Evolutionary conservation across 2,329 filamentous ascomycete genomes (phyloP).

Genomic region (Magnaporthiopsis incrustans): DNA sequence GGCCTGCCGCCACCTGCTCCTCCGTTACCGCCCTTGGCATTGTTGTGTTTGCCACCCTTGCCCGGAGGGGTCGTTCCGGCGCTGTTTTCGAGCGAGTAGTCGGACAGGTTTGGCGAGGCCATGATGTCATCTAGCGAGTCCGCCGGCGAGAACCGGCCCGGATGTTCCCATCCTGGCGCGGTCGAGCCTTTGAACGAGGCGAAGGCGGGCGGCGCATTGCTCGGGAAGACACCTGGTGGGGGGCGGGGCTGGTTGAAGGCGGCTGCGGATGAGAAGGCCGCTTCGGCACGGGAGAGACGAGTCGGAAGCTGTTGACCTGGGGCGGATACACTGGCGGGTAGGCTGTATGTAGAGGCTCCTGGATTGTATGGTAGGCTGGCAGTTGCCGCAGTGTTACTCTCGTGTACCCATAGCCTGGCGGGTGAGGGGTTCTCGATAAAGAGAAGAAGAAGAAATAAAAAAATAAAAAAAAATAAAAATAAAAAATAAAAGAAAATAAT

Average conservation of each 20-base stretch:
- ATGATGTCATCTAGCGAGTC: conserved; percentile 52
- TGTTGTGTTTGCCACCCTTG: conserved; percentile 39
- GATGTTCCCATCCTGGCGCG: conserved; percentile 16
- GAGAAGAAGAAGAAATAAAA: not conserved
- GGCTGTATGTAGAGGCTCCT: conserved; percentile 25
- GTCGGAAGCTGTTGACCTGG: conserved; percentile 9
- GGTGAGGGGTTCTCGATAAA: not conserved
- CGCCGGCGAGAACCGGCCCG: conserved; percentile 45
- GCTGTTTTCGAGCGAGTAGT: conserved; percentile 49
- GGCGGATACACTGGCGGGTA: conserved; percentile 22
- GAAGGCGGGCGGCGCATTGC: conserved; percentile 16
- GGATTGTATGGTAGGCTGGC: conserved; percentile 15
- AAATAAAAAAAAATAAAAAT: not conserved
- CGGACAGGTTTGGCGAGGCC: conserved; percentile 50
- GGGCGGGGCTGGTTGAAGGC: conserved; percentile 26
- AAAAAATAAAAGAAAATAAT: too few species aligned
- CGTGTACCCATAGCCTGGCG: not conserved
- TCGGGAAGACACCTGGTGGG: conserved; percentile 12
- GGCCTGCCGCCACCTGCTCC: conserved; percentile 30
- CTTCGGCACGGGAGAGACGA: conserved; percentile 19
- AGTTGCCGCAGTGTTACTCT: not conserved
- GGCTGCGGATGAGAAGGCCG: conserved; percentile 29
- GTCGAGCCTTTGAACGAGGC: conserved; percentile 6
- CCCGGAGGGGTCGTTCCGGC: conserved; percentile 29
- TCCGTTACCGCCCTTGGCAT: conserved; percentile 27